Percentiles rank a stretch among this genome's conserved stretches.
Conservation (phyloP, 139 green algal genomes). For the Volvox reticuliferus region DNA sequence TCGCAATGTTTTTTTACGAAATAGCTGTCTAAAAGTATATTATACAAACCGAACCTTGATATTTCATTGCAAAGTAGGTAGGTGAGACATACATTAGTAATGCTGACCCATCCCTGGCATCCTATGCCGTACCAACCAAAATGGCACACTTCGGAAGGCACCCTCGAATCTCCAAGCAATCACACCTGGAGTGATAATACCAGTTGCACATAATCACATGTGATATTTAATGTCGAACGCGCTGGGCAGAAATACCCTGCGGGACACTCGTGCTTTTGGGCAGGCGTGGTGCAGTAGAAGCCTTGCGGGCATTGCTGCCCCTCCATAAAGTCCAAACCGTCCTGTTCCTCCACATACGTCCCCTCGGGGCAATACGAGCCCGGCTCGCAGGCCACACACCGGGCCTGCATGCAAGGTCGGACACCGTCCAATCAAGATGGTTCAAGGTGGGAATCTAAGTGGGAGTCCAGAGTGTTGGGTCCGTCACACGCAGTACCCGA, state of each 20-base stretch:
- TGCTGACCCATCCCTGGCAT: no score
- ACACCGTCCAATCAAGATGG: no score
- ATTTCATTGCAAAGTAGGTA: no score
- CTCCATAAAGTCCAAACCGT: not conserved
- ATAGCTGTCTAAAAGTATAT: no score
- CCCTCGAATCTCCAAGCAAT: no score
- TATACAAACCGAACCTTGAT: no score
- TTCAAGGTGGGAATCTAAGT: not conserved
- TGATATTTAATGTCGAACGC: not conserved
- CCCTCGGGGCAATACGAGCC: conserved; percentile 45
- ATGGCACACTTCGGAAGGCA: no score
- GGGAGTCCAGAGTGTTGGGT: not conserved
- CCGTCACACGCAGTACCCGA: not conserved
- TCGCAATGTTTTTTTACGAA: no score
- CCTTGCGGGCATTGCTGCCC: conserved; percentile 36
- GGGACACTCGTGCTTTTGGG: not conserved
- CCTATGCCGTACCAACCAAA: no score
- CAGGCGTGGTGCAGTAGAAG: conserved; percentile 32
- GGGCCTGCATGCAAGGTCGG: not conserved
- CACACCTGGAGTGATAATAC: not conserved
- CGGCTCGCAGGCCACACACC: conserved; percentile 33
- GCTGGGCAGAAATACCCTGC: conserved; percentile 10
- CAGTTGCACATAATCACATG: not conserved
- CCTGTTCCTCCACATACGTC: not conserved
- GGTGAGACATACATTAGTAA: no score